Evolutionary conservation across 768 basidiomycete species (phyloP), one percentile per base, ranked within the genome.

Genomic region (Collybiopsis confluens): DNA sequence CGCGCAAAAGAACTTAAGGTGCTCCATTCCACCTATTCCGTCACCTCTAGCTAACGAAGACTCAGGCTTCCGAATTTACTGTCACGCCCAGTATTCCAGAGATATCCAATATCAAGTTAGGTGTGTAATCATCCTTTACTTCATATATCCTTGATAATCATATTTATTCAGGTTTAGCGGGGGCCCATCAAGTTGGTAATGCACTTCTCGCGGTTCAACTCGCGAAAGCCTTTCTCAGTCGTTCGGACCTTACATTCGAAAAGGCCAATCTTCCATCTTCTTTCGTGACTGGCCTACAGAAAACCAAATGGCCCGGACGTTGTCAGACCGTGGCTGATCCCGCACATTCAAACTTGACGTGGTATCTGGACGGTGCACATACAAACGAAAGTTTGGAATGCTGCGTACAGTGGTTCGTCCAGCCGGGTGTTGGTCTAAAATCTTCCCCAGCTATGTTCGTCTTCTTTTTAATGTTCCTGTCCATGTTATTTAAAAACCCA

Each of bases 361-460:
- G 97, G 97, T 92, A 85, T 67, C 72, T 99, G 11, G 97, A 98
- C 64, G 97, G 97, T 1, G 95, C 97, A 10, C 97, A 99, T 67
- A 99, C 97, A 0, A 70, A 80, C 11, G 97, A 98, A 65, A 97
- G 93, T 62, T 74, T 99, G 26, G 77, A 80, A 41, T 92, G 83
- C 56, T 96, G 95, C 60, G 79, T 90, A 13, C 74, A 91, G 55
- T 99, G 97, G 97, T 97, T 90, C 64, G 85, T 82, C 43, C 77
- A 71, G 46, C 83, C 85, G 9, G 74, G 72, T 1, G 72, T 81
- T 37, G 81, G 79, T 6, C 60, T 89, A 48, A 62, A 69, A 10
- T 50, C 63, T 54, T 58, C 62, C 49, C 61, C 57, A 36, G 33
- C 43, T 26, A 15, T 20, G 47, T 48, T 18, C 35, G 47, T 48